phyloP scores from a whole-genome alignment of 73 alveolate species.

The Uronychia setigera region DNA sequence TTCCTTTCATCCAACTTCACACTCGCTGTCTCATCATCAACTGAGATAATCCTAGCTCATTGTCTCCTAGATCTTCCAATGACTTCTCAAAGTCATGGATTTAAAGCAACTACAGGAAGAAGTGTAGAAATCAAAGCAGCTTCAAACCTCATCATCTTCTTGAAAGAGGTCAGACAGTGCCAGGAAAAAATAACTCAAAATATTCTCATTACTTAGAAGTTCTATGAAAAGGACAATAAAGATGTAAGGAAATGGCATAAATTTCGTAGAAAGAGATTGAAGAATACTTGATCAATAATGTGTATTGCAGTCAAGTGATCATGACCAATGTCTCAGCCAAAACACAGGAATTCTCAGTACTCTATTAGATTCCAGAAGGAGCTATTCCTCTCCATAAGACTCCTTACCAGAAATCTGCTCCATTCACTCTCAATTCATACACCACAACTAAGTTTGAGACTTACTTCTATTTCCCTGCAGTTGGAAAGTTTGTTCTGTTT shows the following conservation, averaged over 20 bases:
- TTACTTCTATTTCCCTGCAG: slow-evolving; percentile 90
- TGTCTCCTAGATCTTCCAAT: slow-evolving; percentile 83
- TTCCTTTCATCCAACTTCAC: slow-evolving; percentile 76
- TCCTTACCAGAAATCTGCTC: slow-evolving; percentile 68
- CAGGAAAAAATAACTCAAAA: slow-evolving; percentile 68
- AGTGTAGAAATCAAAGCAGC: slow-evolving; percentile 71
- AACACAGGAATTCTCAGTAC: slow-evolving; percentile 66
- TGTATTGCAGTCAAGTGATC: slow-evolving; percentile 78
- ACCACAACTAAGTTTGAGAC: slow-evolving; percentile 70
- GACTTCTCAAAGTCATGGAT: slow-evolving; percentile 68
- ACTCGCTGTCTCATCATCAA: slow-evolving; percentile 47
- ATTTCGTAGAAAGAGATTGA: slow-evolving; percentile 69
- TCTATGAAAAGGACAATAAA: slow-evolving; percentile 64
- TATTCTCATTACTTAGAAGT: slow-evolving; percentile 79
- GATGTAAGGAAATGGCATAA: slow-evolving; percentile 15
- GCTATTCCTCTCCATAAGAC: slow-evolving; percentile 78
- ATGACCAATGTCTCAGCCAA: slow-evolving; percentile 84
- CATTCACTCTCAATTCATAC: slow-evolving; percentile 68
- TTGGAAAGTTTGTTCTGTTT: slow-evolving; percentile 72
- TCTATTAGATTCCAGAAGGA: slow-evolving; percentile 93
- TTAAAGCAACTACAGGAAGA: slow-evolving; percentile 67
- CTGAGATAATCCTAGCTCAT: slow-evolving; percentile 71
- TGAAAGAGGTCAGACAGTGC: slow-evolving; percentile 84
- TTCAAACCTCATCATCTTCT: slow-evolving; percentile 68
- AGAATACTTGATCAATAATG: slow-evolving; percentile 71